These are phyloP conservation scores for Coemansia sp. DNA, from an alignment of 192 early-diverging fungal species.

Conservation along the genomic window DNA sequence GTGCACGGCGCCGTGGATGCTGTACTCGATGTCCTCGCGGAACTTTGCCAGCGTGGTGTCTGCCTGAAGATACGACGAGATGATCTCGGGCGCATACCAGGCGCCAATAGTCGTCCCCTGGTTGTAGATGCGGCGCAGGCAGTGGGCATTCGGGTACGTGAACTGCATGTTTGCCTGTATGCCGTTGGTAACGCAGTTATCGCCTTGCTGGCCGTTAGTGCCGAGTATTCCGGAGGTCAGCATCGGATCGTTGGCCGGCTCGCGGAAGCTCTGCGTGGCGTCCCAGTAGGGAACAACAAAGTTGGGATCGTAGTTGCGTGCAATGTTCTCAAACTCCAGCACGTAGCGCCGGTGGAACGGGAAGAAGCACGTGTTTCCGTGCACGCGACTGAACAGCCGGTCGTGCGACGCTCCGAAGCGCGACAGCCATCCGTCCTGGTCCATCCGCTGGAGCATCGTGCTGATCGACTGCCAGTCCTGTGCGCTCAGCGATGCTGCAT, in stretches of 20 bases:
- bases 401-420: slow-evolving; percentile 43
- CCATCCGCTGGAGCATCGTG: slow-evolving; percentile 36
- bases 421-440: slow-evolving; percentile 41
- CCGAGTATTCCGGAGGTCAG: slow-evolving; percentile 31
- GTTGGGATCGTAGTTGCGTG: slow-evolving; percentile 40
- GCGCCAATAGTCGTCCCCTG: slow-evolving; percentile 28
- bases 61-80: slow-evolving; percentile 42
- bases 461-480: slow-evolving; percentile 49
- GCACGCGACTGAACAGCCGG: slow-evolving; percentile 41
- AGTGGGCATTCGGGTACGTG: slow-evolving; percentile 49
- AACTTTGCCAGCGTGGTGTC: slow-evolving; percentile 42
- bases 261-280: slow-evolving; percentile 43
- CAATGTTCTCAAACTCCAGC: slow-evolving; percentile 49
- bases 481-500: slow-evolving; percentile 40
- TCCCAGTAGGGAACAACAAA: slow-evolving; percentile 57
- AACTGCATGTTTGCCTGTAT: slow-evolving; percentile 48
- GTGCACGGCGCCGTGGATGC: slow-evolving; percentile 53
- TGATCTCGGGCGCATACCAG: slow-evolving; percentile 51
- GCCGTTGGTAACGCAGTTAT: slow-evolving; percentile 37
- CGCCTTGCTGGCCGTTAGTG: slow-evolving; percentile 29
- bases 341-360: slow-evolving; percentile 56
- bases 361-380: slow-evolving; percentile 52
- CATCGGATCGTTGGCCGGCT: slow-evolving; percentile 32
- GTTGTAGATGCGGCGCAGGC: slow-evolving; percentile 47
- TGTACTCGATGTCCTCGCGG: slow-evolving; percentile 54